Conservation (phyloP, 176 grass and related monocot genomes). For the Ensete ventricosum region DNA sequence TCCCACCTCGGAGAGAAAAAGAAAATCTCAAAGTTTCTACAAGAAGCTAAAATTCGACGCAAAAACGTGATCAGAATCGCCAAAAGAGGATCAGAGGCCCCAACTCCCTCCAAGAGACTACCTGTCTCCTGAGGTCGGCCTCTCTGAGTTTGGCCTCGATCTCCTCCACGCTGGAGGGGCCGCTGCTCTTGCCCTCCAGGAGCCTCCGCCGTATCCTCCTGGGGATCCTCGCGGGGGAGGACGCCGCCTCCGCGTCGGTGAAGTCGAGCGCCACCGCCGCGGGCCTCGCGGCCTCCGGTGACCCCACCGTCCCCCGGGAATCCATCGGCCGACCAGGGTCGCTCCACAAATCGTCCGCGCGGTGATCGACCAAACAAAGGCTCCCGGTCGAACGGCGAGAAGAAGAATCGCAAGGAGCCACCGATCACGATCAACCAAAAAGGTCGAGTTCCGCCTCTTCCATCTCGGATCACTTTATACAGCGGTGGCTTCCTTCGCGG, state of each 20-base stretch:
- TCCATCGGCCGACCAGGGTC: conserved; percentile 4
- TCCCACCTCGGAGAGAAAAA: neutral
- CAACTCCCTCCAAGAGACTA: conserved; percentile 14
- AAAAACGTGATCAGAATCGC: neutral
- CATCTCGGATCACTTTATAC: neutral
- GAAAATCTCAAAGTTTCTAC: neutral
- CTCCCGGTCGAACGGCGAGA: neutral
- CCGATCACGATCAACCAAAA: neutral
- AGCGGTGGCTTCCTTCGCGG: neutral
- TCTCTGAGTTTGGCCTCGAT: conserved; percentile 92
- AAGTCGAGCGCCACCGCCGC: conserved; percentile 75
- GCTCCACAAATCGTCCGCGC: neutral
- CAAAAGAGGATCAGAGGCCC: neutral
- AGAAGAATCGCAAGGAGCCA: neutral
- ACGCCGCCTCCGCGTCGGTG: conserved; percentile 35
- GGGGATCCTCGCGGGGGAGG: conserved; percentile 34
- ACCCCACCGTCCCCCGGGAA: conserved; percentile 19
- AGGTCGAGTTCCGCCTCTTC: too few relatives aligned
- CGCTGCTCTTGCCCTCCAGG: conserved; percentile 31
- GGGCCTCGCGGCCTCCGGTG: conserved; percentile 28
- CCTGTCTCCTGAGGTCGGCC: conserved; percentile 85
- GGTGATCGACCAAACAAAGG: neutral
- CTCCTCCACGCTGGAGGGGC: conserved; percentile 57
- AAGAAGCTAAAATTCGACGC: neutral
- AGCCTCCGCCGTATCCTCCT: conserved; percentile 74